These are phyloP conservation scores for Aureobasidium sp. DNA, from an alignment of 2,329 filamentous ascomycete species.

Conservation along the genomic window DNA sequence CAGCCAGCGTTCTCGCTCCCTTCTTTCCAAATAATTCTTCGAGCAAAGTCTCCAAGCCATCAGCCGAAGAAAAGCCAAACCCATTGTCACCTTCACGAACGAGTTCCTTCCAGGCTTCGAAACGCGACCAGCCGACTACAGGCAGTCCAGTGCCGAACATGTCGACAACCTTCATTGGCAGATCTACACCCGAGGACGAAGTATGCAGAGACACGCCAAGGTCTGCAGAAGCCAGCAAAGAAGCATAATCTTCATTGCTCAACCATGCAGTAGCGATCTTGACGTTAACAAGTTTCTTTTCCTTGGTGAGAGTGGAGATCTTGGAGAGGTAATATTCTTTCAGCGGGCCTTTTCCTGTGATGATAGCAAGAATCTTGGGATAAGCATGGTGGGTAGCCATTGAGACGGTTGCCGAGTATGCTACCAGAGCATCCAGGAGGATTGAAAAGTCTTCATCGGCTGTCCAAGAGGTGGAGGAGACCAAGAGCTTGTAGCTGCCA, in stretches of 20 bases:
- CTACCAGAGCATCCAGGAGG: slow-evolving; percentile 72
- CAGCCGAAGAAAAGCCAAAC: slow-evolving; percentile 68
- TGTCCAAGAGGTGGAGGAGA: slow-evolving; percentile 96
- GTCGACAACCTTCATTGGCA: slow-evolving; percentile 98
- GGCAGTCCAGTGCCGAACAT: slow-evolving; percentile 96
- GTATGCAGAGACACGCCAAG: slow-evolving; percentile 87
- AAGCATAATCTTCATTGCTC: slow-evolving; percentile 74
- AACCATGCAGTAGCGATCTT: slow-evolving; percentile 79
- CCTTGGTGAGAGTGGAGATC: slow-evolving; percentile 55
- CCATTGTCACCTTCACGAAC: slow-evolving; percentile 83
- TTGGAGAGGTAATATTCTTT: slow-evolving; percentile 65
- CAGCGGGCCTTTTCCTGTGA: slow-evolving; percentile 89
- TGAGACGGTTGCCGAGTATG: slow-evolving; percentile 54
- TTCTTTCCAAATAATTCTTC: slow-evolving; percentile 55
- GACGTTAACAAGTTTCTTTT: slow-evolving; percentile 61
- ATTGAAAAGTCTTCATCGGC: slow-evolving; percentile 91
- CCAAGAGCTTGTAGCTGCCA: slow-evolving; percentile 58
- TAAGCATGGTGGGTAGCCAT: slow-evolving; percentile 32
- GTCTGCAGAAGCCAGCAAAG: slow-evolving; percentile 75
- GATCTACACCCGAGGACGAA: slow-evolving; percentile 87
- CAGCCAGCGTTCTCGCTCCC: slow-evolving; percentile 51
- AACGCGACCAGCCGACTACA: slow-evolving; percentile 77
- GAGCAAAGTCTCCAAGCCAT: slow-evolving; percentile 59
- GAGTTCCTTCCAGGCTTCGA: slow-evolving; percentile 85
- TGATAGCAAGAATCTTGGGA: slow-evolving; percentile 73